Percentiles rank a stretch among this genome's conserved stretches.
Evolutionary conservation across 768 basidiomycete genomes (phyloP).

Genomic region (Leccinellum albellum): DNA sequence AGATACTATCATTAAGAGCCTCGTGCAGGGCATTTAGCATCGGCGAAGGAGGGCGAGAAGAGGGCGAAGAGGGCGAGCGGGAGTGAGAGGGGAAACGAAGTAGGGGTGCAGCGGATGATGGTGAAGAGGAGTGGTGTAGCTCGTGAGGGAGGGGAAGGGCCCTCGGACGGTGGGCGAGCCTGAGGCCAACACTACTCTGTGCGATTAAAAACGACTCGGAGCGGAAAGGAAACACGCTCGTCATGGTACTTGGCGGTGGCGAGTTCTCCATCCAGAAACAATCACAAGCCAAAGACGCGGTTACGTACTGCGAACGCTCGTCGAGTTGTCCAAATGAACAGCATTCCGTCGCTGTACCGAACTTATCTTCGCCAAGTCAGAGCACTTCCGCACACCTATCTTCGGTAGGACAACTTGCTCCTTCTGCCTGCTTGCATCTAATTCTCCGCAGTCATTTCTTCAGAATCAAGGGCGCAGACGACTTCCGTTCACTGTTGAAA

Average conservation of each 20-base stretch:
- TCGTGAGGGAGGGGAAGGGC: slow-evolving; percentile 16
- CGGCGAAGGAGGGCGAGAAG: slow-evolving; percentile 35
- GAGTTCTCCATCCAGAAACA: slow-evolving; percentile 11
- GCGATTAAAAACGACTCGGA: not conserved
- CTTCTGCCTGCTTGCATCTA: not conserved
- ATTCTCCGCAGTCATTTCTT: slow-evolving; percentile 54
- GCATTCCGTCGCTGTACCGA: slow-evolving; percentile 35
- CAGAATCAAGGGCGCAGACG: slow-evolving; percentile 54
- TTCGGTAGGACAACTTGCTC: slow-evolving; percentile 35
- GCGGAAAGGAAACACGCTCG: not conserved
- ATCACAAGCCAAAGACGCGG: slow-evolving; percentile 3
- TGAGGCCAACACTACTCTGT: not conserved
- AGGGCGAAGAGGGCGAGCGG: slow-evolving; percentile 1
- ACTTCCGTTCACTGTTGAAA: slow-evolving; percentile 46
- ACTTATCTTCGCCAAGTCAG: slow-evolving; percentile 39
- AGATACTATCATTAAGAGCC: slow-evolving; percentile 40
- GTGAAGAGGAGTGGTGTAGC: slow-evolving; percentile 6
- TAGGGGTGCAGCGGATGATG: slow-evolving; percentile 11
- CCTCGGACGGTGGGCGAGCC: slow-evolving; percentile 2
- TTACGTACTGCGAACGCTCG: no score
- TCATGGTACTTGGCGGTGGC: slow-evolving; percentile 11
- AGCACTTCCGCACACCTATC: slow-evolving; percentile 43
- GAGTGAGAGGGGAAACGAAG: slow-evolving; percentile 15
- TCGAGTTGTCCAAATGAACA: not conserved
- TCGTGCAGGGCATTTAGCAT: slow-evolving; percentile 41